Base-by-base conservation (phyloP, 164 flowering plant species). In the Magnolia sinica region DNA sequence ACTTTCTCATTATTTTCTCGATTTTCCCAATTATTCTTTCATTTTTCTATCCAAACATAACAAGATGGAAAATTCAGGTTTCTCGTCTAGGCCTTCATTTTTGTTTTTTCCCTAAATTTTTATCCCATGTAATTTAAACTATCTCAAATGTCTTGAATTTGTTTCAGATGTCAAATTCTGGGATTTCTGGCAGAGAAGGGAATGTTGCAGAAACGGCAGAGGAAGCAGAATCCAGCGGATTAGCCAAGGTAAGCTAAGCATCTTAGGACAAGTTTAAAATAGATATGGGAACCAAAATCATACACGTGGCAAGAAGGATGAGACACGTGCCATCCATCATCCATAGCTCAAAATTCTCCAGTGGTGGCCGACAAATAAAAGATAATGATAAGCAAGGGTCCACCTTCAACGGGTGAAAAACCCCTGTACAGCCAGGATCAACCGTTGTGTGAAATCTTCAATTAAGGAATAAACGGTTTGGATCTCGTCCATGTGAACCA, bases 111-210 rank as follows among this genome's bases (percentile, higher is more conserved):
- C 27, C 49, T 66, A 6, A 22, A 10, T 50, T 37, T 29, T n/a
- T 16, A 58, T n/a, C 49, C 49, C 14, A 7, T 19, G 19, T 3
- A 68, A 72, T 6, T 59, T 23, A 24, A 19, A 45, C 23, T 19
- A 58, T 5, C 24, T 68, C 49, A 23, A 37, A 19, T 66, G 67
- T 20, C 23, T 51, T 37, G 50, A 16, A 29, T 72, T n/a, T 50
- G 65, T 73, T 73, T 59, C 84, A 82, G 84, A 69, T 75, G 71
- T 74, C 76, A 4, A 77, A 55, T 50, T 72, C 80, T 6, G 68
- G 11, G 20, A 63, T 18, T n/a, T 50, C 78, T 49, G 61, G 70
- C 24, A 77, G 71, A 24, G 24, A 50, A 67, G 78, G 72, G 73
- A 73, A 61, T 65, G 68, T 27, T 18, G 58, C 78, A 71, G 76